Percentiles rank a stretch among this genome's conserved stretches.
phyloP scores from a whole-genome alignment of 257 asterid genomes.

The Gardenia jasminoides region DNA sequence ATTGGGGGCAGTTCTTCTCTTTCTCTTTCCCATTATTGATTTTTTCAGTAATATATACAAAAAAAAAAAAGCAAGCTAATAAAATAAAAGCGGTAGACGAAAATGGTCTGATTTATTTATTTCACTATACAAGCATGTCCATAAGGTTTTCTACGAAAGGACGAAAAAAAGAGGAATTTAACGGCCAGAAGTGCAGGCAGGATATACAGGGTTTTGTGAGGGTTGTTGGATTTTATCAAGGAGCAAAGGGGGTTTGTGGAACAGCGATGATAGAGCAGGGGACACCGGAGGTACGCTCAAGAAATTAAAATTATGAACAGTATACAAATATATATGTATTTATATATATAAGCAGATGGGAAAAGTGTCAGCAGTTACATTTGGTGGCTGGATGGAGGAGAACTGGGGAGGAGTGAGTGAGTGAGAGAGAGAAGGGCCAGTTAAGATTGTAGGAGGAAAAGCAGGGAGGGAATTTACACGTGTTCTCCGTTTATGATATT shows the following conservation, averaged over 20 bases:
- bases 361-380: constrained; percentile 15
- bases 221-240: constrained; percentile 1
- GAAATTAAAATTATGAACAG: not conserved
- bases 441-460: not conserved
- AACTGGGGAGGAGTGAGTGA: not conserved
- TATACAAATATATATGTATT: too few species aligned
- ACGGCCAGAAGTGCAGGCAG: constrained; percentile 7
- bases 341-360: not conserved
- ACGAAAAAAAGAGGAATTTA: not conserved
- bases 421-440: not conserved
- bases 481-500: not conserved
- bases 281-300: constrained; percentile 24
- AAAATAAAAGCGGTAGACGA: not conserved
- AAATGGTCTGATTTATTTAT: not conserved
- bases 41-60: not conserved
- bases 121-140: too few species aligned
- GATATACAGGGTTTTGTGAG: constrained; percentile 14
- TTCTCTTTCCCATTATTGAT: constrained; percentile 39
- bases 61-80: not conserved
- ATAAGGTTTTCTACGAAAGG: not conserved
- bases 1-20: constrained; percentile 32
- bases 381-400: not conserved
- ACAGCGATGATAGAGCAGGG: constrained; percentile 25
- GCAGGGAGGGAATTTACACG: not conserved
- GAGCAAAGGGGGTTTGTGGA: constrained; percentile 18